phyloP scores from a whole-genome alignment of 2,329 filamentous ascomycete species.

The Aspergillus sp. region DNA sequence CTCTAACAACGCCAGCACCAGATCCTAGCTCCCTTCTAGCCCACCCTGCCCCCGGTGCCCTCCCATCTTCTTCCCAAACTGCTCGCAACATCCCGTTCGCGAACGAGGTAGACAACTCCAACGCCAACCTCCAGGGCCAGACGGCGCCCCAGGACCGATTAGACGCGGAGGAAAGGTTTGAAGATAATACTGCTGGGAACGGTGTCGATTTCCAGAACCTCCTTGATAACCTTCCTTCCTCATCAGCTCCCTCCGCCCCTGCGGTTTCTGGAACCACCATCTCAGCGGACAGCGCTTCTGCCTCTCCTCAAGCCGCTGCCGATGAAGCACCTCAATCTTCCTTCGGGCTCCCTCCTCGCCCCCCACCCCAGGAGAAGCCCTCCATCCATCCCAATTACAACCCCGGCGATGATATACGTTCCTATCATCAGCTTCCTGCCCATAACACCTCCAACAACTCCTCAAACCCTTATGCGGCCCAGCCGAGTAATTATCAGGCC shows the following conservation, averaged over 20 bases:
- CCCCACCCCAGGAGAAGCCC: conserved; percentile 45
- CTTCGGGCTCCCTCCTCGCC: conserved; percentile 45
- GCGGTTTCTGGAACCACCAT: conserved; percentile 23
- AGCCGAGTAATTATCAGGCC: conserved; percentile 38
- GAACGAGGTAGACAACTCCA: conserved; percentile 31
- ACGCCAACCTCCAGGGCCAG: conserved; percentile 19
- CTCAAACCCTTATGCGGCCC: conserved; percentile 28
- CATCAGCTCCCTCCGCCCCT: conserved; percentile 27
- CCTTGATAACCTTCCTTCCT: conserved; percentile 48
- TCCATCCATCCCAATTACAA: conserved; percentile 39
- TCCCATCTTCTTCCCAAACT: conserved; percentile 25
- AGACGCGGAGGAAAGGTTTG: conserved; percentile 23
- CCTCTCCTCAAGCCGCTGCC: conserved; percentile 27
- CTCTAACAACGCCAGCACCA: conserved; percentile 26
- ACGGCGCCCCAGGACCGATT: conserved; percentile 22
- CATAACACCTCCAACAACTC: conserved; percentile 27
- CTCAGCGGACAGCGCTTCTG: conserved; percentile 27
- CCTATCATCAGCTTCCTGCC: conserved; percentile 39
- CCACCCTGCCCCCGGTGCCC: conserved; percentile 22
- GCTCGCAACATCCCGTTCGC: conserved; percentile 28
- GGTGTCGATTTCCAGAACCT: conserved; percentile 51
- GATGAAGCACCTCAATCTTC: conserved; percentile 35
- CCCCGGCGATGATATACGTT: conserved; percentile 37
- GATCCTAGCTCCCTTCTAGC: conserved; percentile 27
- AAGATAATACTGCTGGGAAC: conserved; percentile 28